Base-by-base conservation (phyloP, 495 filamentous ascomycete species). In the Aspergillus heteromorphus region DNA sequence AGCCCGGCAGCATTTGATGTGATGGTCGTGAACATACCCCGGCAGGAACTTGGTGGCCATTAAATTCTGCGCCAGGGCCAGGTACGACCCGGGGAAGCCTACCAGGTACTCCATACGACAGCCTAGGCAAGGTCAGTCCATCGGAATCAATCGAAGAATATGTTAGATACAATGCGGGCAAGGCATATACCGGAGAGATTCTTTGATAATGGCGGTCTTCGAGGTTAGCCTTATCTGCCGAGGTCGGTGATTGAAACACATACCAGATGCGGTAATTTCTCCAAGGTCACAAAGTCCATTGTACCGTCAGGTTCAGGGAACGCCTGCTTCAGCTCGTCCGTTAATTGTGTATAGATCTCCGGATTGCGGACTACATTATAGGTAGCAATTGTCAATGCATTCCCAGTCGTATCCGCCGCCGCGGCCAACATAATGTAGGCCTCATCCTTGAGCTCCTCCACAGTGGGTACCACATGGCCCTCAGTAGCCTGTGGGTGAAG, bases 391-490 rank as follows among this genome's bases (percentile, higher is more conserved):
- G 57, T 70, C 48, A 67, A 56, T 0, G 73, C 70, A 54, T 71
- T 67, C 0, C 69, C 72, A 1, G 74, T 75, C 0, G 72, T 78
- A 49, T 75, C 74, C 0, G 70, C 51, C 0, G 69, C 66, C 3
- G 70, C 73, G 2, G 54, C 66, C 9, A 69, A 56, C 10, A 75
- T 40, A 20, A 57, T 63, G 19, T 63, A 63, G 1, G 66, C 68
- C 51, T 74, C 73, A 31, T 64, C 65, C 30, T 65, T 53, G 53
- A 71, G 54, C 31, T 65, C 54, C 9, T 57, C 50, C 9, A 57
- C 42, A 5, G 41, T 38, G 7, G 59, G 64, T 16, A 67, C 59
- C 8, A 45, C 52, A 40, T 62, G 49, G 3, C 57, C 60, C 41
- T 65, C 60, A 0, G 51, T 48, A 10, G 59, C 60, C 51, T 65